These are phyloP conservation scores for Wickerhamiella cacticola DNA, from an alignment of 805 yeast genomes.

Conservation along the genomic window DNA sequence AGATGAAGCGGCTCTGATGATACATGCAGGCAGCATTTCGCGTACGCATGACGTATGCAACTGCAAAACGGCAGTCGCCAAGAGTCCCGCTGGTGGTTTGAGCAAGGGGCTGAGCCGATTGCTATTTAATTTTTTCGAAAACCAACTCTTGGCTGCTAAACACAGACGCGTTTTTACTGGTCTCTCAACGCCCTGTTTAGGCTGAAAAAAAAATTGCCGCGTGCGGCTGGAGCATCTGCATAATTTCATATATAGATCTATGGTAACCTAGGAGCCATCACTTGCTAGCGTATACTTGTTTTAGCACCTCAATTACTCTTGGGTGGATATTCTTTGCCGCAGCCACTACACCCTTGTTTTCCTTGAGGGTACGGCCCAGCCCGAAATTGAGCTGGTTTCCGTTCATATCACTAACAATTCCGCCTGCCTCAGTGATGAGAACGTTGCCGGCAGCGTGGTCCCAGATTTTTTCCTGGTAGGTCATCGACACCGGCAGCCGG, in stretches of 20 bases:
- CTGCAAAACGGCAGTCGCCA: neutral
- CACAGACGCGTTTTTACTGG: too few relatives aligned
- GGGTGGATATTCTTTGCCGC: slow-evolving; percentile 42
- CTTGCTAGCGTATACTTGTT: slow-evolving; percentile 17
- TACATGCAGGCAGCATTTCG: neutral
- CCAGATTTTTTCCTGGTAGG: slow-evolving; percentile 91
- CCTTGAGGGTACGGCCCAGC: slow-evolving; percentile 57
- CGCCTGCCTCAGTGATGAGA: slow-evolving; percentile 82
- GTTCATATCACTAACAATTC: slow-evolving; percentile 71
- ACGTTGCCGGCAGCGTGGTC: slow-evolving; percentile 97
- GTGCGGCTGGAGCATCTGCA: neutral
- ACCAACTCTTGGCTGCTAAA: too few relatives aligned
- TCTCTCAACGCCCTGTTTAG: too few relatives aligned
- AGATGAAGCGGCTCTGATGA: neutral
- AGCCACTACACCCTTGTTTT: slow-evolving; percentile 90
- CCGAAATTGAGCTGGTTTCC: slow-evolving; percentile 73
- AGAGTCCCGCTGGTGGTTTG: too few relatives aligned
- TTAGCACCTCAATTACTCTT: slow-evolving; percentile 40
- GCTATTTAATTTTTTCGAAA: too few relatives aligned
- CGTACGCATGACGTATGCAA: neutral
- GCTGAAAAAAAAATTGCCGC: neutral
- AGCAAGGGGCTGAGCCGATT: too few relatives aligned
- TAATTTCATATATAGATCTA: neutral
- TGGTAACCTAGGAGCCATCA: neutral
- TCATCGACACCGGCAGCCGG: slow-evolving; percentile 65